phyloP scores from a whole-genome alignment of 805 yeast species.

The Jamesozyma gamospora region DNA sequence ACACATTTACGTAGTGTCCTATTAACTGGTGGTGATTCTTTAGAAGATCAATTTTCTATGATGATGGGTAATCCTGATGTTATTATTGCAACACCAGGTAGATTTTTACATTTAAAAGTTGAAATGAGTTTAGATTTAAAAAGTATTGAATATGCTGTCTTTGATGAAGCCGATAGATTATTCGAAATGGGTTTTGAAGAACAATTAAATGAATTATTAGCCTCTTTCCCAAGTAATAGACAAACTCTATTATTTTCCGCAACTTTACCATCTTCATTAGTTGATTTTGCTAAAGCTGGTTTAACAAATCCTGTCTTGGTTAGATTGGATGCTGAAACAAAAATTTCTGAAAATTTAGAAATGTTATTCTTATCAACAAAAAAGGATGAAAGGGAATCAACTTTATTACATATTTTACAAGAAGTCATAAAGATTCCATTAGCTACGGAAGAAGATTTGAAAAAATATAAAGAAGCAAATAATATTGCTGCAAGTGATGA shows the following conservation, averaged over 20 bases:
- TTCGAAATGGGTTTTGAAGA: conserved; percentile 95
- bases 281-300: conserved; percentile 97
- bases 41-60: conserved; percentile 88
- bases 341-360: conserved; percentile 81
- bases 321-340: conserved; percentile 85
- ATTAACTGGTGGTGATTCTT: conserved; percentile 95
- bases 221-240: conserved; percentile 69
- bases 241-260: conserved; percentile 91
- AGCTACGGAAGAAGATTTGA: conserved; percentile 60
- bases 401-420: conserved; percentile 63
- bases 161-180: conserved; percentile 95
- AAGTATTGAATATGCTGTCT: conserved; percentile 80
- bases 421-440: conserved; percentile 77
- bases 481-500: conserved; percentile 44
- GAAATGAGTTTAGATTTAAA: conserved; percentile 86
- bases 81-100: conserved; percentile 93
- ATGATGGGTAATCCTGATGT: conserved; percentile 95
- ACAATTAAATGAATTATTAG: conserved; percentile 80
- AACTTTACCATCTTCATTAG: conserved; percentile 82
- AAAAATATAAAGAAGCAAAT: conserved; percentile 40
- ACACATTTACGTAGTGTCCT: conserved; percentile 73
- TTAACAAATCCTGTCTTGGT: conserved; percentile 84
- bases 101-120: conserved; percentile 88
- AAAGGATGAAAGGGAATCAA: conserved; percentile 82
- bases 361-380: conserved; percentile 80